These are phyloP conservation scores for Aureobasidium sp. DNA, from an alignment of 2,329 filamentous ascomycete genomes.

Conservation along the genomic window DNA sequence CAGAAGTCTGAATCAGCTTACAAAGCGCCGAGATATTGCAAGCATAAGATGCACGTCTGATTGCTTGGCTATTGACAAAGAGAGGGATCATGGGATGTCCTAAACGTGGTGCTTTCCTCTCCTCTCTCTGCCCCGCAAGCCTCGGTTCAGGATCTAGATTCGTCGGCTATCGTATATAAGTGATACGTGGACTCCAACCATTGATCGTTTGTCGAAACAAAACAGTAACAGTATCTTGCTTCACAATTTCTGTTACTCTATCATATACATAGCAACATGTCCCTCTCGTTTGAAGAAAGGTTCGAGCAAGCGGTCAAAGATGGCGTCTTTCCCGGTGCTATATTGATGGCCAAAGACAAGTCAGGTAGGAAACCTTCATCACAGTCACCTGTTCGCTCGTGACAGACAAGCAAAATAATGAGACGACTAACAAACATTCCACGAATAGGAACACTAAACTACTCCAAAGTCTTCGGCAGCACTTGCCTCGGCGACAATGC, in stretches of 20 bases:
- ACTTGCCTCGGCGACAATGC: constrained; percentile 18
- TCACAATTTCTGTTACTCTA: too few species aligned
- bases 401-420: neutral
- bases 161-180: too few species aligned
- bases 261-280: constrained; percentile 7
- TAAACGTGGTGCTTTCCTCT: too few species aligned
- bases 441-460: constrained; percentile 24
- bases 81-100: too few species aligned
- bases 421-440: neutral
- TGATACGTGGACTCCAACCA: too few species aligned
- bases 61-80: too few species aligned
- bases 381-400: neutral
- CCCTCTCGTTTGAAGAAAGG: constrained; percentile 20
- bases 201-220: neutral
- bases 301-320: constrained; percentile 26
- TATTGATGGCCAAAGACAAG: constrained; percentile 24
- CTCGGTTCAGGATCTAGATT: too few species aligned
- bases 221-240: neutral
- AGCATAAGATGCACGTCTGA: too few species aligned
- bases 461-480: constrained; percentile 26
- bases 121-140: too few species aligned
- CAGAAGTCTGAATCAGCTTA: too few species aligned
- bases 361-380: neutral
- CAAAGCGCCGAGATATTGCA: too few species aligned
- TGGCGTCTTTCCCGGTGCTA: constrained; percentile 26